These are phyloP conservation scores for Fusarium sp. DNA, from an alignment of 2,329 filamentous ascomycete genomes.

Conservation along the genomic window DNA sequence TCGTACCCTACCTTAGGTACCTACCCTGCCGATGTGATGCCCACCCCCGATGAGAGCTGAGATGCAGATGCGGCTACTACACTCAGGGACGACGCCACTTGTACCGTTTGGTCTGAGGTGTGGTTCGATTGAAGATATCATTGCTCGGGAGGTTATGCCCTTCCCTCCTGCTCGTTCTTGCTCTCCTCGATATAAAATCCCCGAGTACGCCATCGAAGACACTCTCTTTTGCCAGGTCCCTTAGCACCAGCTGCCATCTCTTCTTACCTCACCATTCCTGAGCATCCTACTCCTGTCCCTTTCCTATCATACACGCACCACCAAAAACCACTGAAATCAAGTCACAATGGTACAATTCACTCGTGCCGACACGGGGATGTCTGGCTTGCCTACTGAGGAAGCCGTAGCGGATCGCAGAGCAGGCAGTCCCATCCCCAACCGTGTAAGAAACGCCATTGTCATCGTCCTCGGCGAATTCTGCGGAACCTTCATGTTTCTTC, in stretches of 20 bases:
- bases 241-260: not conserved
- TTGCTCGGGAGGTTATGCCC: not conserved
- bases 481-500: constrained; percentile 64
- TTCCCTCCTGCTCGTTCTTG: not conserved
- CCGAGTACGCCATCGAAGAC: constrained; percentile 6
- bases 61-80: constrained; percentile 21
- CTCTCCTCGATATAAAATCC: constrained; percentile 28
- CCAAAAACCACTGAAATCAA: not conserved
- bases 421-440: constrained; percentile 7
- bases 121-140: constrained; percentile 16
- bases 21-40: not conserved
- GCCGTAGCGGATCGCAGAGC: constrained; percentile 8
- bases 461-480: constrained; percentile 62
- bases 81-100: constrained; percentile 22
- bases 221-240: constrained; percentile 1
- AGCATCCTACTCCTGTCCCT: not conserved
- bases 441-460: constrained; percentile 50
- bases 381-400: constrained; percentile 24
- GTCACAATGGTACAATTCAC: constrained; percentile 25
- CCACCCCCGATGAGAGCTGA: not conserved
- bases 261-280: not conserved
- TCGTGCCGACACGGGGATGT: constrained; percentile 10
- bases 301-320: not conserved
- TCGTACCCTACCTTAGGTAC: not conserved
- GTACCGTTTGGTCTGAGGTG: constrained; percentile 4